Conservation (phyloP, 108 stramenopile species). For the Conticribra weissflogii region DNA sequence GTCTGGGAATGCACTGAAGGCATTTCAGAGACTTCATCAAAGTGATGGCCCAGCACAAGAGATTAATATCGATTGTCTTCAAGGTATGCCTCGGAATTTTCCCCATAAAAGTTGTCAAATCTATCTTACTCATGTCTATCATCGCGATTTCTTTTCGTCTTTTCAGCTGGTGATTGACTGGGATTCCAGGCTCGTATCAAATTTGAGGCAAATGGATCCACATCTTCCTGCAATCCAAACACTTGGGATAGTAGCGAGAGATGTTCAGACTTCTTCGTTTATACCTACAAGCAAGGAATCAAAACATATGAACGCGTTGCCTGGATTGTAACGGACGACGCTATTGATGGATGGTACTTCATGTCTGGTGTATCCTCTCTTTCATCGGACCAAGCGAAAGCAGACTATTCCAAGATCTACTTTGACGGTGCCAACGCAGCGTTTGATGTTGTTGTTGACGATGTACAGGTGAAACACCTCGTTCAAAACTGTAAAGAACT, state of each 20-base stretch:
- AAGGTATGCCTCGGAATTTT: conserved; percentile 14
- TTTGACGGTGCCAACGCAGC: conserved; percentile 27
- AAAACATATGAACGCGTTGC: conserved; percentile 28
- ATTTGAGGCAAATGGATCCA: conserved; percentile 13
- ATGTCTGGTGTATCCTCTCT: conserved; percentile 28
- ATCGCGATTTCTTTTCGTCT: neutral
- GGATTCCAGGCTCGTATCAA: conserved; percentile 35
- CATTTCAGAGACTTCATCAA: conserved; percentile 16
- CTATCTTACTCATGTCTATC: neutral
- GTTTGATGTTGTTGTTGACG: conserved; percentile 40
- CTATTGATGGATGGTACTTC: conserved; percentile 45
- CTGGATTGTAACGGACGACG: conserved; percentile 22
- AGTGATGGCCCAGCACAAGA: conserved; percentile 36
- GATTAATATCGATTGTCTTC: conserved; percentile 27
- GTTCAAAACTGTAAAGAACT: conserved; percentile 27
- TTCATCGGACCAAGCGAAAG: conserved; percentile 10
- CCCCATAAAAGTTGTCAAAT: neutral
- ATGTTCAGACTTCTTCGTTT: conserved; percentile 39
- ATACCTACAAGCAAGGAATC: conserved; percentile 13
- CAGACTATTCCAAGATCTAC: conserved; percentile 32
- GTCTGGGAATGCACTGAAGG: conserved; percentile 26
- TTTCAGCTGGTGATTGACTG: conserved; percentile 39
- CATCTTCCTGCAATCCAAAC: conserved; percentile 23
- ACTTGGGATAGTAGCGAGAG: conserved; percentile 34
- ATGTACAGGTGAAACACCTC: conserved; percentile 28